Conservation (phyloP, 257 asterid species). For the Nicotiana tomentosiformis region DNA sequence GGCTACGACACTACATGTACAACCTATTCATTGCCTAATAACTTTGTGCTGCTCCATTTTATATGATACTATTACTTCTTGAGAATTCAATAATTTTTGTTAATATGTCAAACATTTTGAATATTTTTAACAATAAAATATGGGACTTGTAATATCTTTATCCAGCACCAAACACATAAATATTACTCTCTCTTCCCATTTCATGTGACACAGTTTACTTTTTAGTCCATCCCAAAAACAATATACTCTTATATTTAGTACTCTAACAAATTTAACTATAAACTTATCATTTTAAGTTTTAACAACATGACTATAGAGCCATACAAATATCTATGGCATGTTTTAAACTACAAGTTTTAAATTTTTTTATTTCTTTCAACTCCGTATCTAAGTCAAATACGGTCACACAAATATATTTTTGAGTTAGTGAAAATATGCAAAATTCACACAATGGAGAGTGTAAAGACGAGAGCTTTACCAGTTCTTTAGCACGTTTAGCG, state of each 20-base stretch:
- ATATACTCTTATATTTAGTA: not conserved
- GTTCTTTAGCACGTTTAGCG: constrained; percentile 70
- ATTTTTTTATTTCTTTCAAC: not conserved
- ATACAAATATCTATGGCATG: not conserved
- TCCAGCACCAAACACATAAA: not conserved
- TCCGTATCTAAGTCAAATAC: not conserved
- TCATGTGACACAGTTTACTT: not conserved
- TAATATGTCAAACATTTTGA: not conserved
- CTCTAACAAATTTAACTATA: too few species aligned
- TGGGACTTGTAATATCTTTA: not conserved
- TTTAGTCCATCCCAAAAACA: not conserved
- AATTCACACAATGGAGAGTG: not conserved
- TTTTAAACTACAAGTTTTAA: not conserved
- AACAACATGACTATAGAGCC: too few species aligned
- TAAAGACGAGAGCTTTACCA: constrained; percentile 23
- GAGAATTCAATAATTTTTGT: not conserved
- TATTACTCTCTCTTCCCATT: not conserved
- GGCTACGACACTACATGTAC: not conserved
- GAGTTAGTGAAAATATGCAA: not conserved
- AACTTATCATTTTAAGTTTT: too few species aligned
- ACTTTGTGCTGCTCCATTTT: not conserved
- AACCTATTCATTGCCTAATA: not conserved
- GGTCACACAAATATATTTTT: too few species aligned
- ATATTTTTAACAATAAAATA: not conserved
- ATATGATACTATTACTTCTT: not conserved